These are phyloP conservation scores for Glonium stellatum DNA, from an alignment of 495 filamentous ascomycete genomes.

Conservation along the genomic window DNA sequence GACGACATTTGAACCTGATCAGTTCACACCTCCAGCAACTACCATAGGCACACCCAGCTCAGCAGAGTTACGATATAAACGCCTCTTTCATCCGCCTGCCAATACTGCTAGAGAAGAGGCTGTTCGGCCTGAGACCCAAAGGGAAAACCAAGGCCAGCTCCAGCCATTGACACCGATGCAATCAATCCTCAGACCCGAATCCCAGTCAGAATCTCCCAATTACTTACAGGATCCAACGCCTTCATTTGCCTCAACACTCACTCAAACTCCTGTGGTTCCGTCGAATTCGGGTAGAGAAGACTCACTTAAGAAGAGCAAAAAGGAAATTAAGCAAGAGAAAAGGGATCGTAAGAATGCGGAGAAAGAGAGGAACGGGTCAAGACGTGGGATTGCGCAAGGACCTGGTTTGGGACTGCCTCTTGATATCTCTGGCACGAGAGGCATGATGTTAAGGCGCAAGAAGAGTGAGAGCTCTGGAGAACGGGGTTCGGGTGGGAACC, in stretches of 20 bases:
- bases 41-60: slow-evolving; percentile 13
- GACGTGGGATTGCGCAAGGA: slow-evolving; percentile 7
- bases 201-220: neutral
- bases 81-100: slow-evolving; percentile 25
- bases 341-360: slow-evolving; percentile 9
- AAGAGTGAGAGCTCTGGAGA: slow-evolving; percentile 12
- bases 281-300: too few species aligned
- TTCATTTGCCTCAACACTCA: neutral
- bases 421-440: slow-evolving; percentile 29
- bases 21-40: neutral
- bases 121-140: neutral
- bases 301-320: neutral
- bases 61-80: slow-evolving; percentile 30
- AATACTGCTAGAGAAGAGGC: neutral
- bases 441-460: slow-evolving; percentile 26
- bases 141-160: slow-evolving; percentile 3
- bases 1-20: slow-evolving; percentile 9
- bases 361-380: slow-evolving; percentile 4
- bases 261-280: neutral
- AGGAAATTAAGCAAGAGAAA: slow-evolving; percentile 9
- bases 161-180: slow-evolving; percentile 1
- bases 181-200: neutral
- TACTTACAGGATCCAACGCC: neutral
- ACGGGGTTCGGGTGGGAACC: too few species aligned
- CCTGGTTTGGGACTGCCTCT: slow-evolving; percentile 14